Evolutionary conservation across 169 alveolate genomes (phyloP).

Genomic region (Eimeria brunetti): DNA sequence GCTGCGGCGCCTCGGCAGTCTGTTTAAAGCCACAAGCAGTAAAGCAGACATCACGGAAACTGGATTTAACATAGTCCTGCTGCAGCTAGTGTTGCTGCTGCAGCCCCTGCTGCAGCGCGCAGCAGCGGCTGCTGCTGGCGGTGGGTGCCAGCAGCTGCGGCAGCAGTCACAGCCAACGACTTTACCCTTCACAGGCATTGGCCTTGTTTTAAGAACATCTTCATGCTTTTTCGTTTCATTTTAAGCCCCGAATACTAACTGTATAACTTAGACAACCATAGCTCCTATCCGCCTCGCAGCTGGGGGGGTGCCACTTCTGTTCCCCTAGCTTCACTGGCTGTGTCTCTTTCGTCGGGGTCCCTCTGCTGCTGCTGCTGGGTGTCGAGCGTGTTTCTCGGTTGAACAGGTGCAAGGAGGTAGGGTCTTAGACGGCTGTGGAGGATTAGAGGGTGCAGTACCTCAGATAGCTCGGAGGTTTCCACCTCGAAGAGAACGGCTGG

Average conservation of each 20-base stretch:
- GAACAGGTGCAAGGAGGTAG: background rate
- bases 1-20: slow-evolving; percentile 69
- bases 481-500: background rate
- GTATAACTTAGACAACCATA: background rate
- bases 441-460: background rate
- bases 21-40: slow-evolving; percentile 71
- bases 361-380: slow-evolving; percentile 14
- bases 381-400: background rate
- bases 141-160: slow-evolving; percentile 78
- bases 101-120: slow-evolving; percentile 75
- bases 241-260: background rate
- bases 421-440: background rate
- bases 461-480: background rate
- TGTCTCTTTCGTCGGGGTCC: slow-evolving; percentile 26
- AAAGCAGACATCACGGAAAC: slow-evolving; percentile 67
- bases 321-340: slow-evolving; percentile 19
- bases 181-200: background rate
- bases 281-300: slow-evolving; percentile 6
- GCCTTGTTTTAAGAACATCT: background rate
- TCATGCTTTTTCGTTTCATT: background rate
- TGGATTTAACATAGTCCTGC: slow-evolving; percentile 59
- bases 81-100: slow-evolving; percentile 66
- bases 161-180: slow-evolving; percentile 14
- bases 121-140: slow-evolving; percentile 73
- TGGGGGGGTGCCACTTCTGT: slow-evolving; percentile 18